Evolutionary conservation across 1,284 basidiomycete genomes (phyloP), one percentile per base, ranked within the genome.

Genomic region (Neolentinus lepideus): DNA sequence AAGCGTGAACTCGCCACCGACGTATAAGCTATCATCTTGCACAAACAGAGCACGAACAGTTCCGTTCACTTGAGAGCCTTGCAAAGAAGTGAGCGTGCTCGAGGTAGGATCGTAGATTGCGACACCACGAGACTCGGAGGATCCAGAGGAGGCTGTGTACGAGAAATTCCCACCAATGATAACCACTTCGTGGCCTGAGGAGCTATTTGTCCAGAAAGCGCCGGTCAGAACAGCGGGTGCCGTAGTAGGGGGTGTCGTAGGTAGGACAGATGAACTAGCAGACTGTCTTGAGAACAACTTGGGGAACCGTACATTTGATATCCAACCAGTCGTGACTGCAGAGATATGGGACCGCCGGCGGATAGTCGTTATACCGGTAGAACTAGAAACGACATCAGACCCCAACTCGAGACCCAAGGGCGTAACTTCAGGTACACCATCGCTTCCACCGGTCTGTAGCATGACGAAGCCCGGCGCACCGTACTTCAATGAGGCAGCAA

Each of bases 111-210:
- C 77, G 68, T 96, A 97, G 51, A 94, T 73, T 0, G 84, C 92
- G 31, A 98, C 67, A 52, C 81, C 87, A 59, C 76, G 74, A 6
- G 78, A 69, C 9, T 71, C 64, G 25, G 24, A 26, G 1, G 77
- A 71, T 8, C 75, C 74, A 16, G 74, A 65, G 11, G 71, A 67
- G 27, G 63, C 53, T 2, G 76, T 64, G 63, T 87, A 88, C 2
- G 86, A 83, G 67, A 97, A 98, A 70, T 96, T 94, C 51, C 95
- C 95, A 36, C 94, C 95, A 52, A 98, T 75, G 60, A 98, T 83
- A 36, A 83, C 84, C 48, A 92, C 71, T 58, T 90, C 78, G 46
- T 75, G 73, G 2, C 78, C 78, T 3, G 83, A 81, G 1, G 85
- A 83, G 38, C 76, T 77, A 65, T 97, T 97, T 16, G 83, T 88